Evolutionary conservation across 768 basidiomycete genomes (phyloP).

Genomic region (Auricularia auricula-judae): DNA sequence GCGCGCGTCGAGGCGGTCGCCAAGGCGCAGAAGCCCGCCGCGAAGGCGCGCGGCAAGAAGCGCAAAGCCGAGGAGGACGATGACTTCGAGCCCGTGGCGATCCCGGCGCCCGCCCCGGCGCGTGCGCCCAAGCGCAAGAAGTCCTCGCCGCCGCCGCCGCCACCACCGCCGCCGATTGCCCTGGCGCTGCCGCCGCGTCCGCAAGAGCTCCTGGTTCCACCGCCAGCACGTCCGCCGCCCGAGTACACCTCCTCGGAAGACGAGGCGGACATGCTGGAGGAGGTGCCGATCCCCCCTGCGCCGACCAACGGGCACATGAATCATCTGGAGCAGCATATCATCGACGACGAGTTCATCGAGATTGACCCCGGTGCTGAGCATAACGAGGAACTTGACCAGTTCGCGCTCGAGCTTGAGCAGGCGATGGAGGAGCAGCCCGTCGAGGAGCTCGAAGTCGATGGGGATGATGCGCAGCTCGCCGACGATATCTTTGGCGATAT

Average conservation of each 20-base stretch:
- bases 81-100: slow-evolving; percentile 32
- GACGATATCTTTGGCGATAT: background rate
- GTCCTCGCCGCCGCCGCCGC: slow-evolving; percentile 3
- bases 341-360: slow-evolving; percentile 20
- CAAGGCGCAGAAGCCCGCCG: background rate
- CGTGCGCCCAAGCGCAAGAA: slow-evolving; percentile 24
- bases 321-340: background rate
- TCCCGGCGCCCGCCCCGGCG: slow-evolving; percentile 13
- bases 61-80: slow-evolving; percentile 26
- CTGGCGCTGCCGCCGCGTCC: slow-evolving; percentile 20
- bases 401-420: slow-evolving; percentile 25
- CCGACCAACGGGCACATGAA: slow-evolving; percentile 1
- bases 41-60: slow-evolving; percentile 1
- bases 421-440: slow-evolving; percentile 20
- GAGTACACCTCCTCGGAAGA: background rate
- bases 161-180: slow-evolving; percentile 13
- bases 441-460: background rate
- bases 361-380: slow-evolving; percentile 24
- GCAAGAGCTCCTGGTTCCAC: slow-evolving; percentile 8
- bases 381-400: slow-evolving; percentile 8
- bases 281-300: slow-evolving; percentile 12
- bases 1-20: background rate
- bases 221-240: background rate
- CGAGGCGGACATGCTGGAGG: background rate
- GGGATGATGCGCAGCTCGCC: no score